Evolutionary conservation across 2,329 filamentous ascomycete genomes (phyloP).

Genomic region (Aureobasidium sp.): DNA sequence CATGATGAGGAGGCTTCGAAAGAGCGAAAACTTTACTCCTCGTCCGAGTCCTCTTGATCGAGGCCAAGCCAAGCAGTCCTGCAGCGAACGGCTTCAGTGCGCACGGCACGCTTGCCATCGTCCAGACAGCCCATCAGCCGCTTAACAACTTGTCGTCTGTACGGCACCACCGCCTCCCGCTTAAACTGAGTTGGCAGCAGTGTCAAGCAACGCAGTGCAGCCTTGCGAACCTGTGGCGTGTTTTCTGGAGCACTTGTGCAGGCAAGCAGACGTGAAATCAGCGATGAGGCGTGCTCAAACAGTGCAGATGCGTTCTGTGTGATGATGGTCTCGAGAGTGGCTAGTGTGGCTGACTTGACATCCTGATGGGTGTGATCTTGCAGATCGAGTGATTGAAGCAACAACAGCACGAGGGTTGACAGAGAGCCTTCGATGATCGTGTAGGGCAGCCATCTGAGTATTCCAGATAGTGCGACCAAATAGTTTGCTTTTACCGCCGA

Average conservation of each 20-base stretch:
- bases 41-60: slow-evolving; percentile 51
- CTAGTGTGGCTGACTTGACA: slow-evolving; percentile 55
- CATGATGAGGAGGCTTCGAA: neutral
- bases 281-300: slow-evolving; percentile 50
- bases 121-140: slow-evolving; percentile 51
- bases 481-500: slow-evolving; percentile 50
- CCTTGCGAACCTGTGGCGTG: slow-evolving; percentile 38
- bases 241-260: slow-evolving; percentile 24
- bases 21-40: slow-evolving; percentile 23
- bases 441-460: slow-evolving; percentile 54
- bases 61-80: slow-evolving; percentile 54
- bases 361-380: slow-evolving; percentile 37
- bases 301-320: slow-evolving; percentile 48
- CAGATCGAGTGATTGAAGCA: slow-evolving; percentile 56
- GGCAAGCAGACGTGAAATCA: slow-evolving; percentile 48
- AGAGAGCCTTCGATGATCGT: slow-evolving; percentile 54
- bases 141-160: slow-evolving; percentile 51
- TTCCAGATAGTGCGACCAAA: slow-evolving; percentile 56
- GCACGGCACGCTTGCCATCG: slow-evolving; percentile 56
- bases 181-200: slow-evolving; percentile 43
- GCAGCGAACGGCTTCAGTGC: slow-evolving; percentile 56
- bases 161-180: slow-evolving; percentile 48
- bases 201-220: slow-evolving; percentile 43
- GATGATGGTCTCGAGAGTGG: slow-evolving; percentile 52
- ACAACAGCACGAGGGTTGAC: slow-evolving; percentile 49